Evolutionary conservation across 352 stramenopile species (phyloP).

Genomic region (Phytophthora litchii): DNA sequence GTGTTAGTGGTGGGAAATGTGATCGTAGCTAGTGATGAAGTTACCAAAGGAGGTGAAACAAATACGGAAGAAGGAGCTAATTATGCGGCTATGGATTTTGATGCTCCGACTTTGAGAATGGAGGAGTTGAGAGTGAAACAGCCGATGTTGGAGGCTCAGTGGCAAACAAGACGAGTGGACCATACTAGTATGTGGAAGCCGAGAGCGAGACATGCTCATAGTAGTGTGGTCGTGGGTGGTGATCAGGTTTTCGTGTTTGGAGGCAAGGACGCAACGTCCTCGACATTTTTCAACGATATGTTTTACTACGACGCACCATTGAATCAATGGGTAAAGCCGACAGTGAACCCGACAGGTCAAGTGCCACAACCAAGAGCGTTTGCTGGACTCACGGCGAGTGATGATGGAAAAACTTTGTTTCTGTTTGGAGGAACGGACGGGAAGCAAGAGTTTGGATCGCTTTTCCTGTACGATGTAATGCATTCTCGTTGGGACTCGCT

Average conservation of each 20-base stretch:
- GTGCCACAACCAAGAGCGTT: conserved; percentile 53
- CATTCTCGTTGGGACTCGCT: conserved; percentile 65
- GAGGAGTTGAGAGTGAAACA: conserved; percentile 68
- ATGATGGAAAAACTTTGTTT: conserved; percentile 62
- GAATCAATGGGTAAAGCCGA: conserved; percentile 60
- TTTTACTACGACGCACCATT: conserved; percentile 76
- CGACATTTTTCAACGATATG: conserved; percentile 69
- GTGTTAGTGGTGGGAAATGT: conserved; percentile 75
- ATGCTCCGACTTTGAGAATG: conserved; percentile 57
- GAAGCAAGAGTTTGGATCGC: conserved; percentile 58
- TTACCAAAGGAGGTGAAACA: conserved; percentile 13
- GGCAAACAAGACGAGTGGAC: conserved; percentile 43
- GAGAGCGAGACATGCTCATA: conserved; percentile 58
- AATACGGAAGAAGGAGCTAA: conserved; percentile 16
- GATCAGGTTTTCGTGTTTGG: conserved; percentile 76
- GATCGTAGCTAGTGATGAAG: conserved; percentile 41
- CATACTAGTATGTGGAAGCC: conserved; percentile 63
- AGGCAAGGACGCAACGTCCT: conserved; percentile 56
- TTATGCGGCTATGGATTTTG: conserved; percentile 38
- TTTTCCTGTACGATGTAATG: conserved; percentile 63
- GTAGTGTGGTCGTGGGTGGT: conserved; percentile 65
- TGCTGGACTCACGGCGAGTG: conserved; percentile 50
- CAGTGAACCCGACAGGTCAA: conserved; percentile 32
- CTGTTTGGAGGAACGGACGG: conserved; percentile 66
- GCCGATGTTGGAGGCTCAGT: conserved; percentile 56